Percentiles rank a stretch among this genome's conserved stretches.
Evolutionary conservation across 2,329 filamentous ascomycete species (phyloP).

Genomic region (Diaporthe amygdali): DNA sequence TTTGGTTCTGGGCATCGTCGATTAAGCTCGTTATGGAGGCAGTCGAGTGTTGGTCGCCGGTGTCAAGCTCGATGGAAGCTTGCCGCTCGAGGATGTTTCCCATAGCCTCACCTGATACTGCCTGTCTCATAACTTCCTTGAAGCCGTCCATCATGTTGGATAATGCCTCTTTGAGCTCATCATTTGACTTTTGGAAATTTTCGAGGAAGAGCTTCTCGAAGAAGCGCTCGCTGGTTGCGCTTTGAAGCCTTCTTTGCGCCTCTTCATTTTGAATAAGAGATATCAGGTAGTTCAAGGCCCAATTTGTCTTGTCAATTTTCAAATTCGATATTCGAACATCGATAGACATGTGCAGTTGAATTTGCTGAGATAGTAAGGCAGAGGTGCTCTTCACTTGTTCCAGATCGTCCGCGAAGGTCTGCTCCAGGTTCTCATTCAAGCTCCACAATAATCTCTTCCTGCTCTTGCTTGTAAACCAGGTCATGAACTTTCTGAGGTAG

Average conservation of each 20-base stretch:
- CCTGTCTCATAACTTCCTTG: neutral
- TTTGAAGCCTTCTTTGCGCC: neutral
- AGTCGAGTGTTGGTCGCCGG: neutral
- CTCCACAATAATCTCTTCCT: neutral
- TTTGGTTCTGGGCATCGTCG: neutral
- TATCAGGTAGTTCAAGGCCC: neutral
- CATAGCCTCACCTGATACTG: neutral
- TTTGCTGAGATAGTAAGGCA: neutral
- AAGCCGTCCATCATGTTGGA: neutral
- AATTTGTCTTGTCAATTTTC: neutral
- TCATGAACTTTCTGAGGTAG: neutral
- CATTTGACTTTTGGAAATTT: neutral
- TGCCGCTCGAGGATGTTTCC: neutral
- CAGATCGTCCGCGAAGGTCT: neutral
- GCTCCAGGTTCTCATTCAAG: neutral
- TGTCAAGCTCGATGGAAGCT: neutral
- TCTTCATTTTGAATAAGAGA: neutral
- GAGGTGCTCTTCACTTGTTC: neutral
- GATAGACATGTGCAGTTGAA: neutral
- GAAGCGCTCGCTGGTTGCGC: neutral
- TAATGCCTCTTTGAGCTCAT: neutral
- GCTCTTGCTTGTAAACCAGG: neutral
- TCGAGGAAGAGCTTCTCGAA: neutral
- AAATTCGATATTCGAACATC: neutral
- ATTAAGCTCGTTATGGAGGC: neutral